Percentiles rank a stretch among this genome's conserved stretches.
Conservation (phyloP, 2,329 filamentous ascomycete species). For the Exophiala calicioides region DNA sequence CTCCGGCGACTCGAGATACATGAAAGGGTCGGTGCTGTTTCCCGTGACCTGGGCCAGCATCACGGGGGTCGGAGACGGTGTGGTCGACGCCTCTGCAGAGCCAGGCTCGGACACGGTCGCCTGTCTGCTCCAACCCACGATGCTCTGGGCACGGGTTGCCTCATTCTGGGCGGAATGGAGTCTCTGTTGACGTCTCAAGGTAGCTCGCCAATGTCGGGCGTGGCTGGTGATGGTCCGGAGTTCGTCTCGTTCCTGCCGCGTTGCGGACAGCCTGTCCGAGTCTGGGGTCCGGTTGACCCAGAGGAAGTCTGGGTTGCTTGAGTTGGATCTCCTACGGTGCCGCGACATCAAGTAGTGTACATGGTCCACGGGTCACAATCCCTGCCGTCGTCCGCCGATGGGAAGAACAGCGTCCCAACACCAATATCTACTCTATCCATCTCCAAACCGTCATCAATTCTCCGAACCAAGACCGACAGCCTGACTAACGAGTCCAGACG, state of each 20-base stretch:
- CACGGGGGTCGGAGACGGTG: constrained; percentile 18
- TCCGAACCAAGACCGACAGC: too few species aligned
- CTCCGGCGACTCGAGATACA: constrained; percentile 17
- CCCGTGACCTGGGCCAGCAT: constrained; percentile 5
- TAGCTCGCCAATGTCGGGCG: constrained; percentile 23
- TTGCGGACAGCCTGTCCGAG: constrained; percentile 20
- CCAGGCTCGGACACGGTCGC: constrained; percentile 18
- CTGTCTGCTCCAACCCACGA: constrained; percentile 22
- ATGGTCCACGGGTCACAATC: too few species aligned
- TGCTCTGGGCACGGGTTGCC: constrained; percentile 19
- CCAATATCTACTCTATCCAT: too few species aligned
- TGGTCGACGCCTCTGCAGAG: constrained; percentile 20
- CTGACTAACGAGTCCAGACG: too few species aligned
- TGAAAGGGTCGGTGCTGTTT: constrained; percentile 13
- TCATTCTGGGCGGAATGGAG: constrained; percentile 18
- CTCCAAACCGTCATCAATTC: too few species aligned
- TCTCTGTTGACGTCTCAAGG: constrained; percentile 22
- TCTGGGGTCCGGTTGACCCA: constrained; percentile 26
- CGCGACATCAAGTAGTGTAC: too few species aligned
- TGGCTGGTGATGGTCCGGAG: constrained; percentile 26
- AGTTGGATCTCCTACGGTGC: neutral
- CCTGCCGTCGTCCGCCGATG: too few species aligned
- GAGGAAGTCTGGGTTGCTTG: constrained; percentile 21
- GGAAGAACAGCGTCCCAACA: too few species aligned
- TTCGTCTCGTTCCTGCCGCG: constrained; percentile 22